Percentiles rank a stretch among this genome's conserved stretches.
phyloP scores from a whole-genome alignment of 306 rosid species.

The Erythrophleum fordii region DNA sequence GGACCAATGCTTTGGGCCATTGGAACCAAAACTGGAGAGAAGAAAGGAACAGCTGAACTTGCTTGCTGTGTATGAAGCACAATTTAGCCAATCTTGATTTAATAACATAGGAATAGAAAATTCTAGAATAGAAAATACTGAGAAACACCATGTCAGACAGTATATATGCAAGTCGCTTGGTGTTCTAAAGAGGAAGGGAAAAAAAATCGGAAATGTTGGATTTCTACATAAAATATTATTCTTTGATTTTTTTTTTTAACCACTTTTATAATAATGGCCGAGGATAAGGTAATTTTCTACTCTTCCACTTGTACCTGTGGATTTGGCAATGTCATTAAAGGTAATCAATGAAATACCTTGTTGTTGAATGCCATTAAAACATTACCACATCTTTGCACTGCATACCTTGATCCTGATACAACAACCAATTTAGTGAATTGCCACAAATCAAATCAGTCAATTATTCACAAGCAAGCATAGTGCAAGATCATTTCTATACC shows the following conservation, averaged over 20 bases:
- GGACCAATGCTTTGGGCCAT: constrained; percentile 96
- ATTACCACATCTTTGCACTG: constrained; percentile 94
- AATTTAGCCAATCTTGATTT: constrained; percentile 30
- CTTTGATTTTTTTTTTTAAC: not conserved
- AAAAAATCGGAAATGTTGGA: not conserved
- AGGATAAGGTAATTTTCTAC: not conserved
- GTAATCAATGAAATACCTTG: constrained; percentile 58
- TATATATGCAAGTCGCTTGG: not conserved
- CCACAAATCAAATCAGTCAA: constrained; percentile 40
- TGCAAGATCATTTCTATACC: constrained; percentile 61
- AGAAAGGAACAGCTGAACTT: constrained; percentile 86
- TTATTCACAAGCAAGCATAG: constrained; percentile 29
- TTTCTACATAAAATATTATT: not conserved
- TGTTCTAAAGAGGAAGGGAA: not conserved
- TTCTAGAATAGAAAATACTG: not conserved
- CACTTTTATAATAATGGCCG: not conserved
- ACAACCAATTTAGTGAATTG: constrained; percentile 44
- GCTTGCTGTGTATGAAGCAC: constrained; percentile 72
- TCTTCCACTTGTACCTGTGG: constrained; percentile 14
- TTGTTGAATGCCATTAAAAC: constrained; percentile 94
- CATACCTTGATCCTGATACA: constrained; percentile 94
- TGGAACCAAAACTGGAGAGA: constrained; percentile 94
- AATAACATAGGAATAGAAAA: not conserved
- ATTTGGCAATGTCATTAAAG: not conserved
- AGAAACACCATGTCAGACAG: not conserved